phyloP scores from a whole-genome alignment of 805 yeast genomes.

The Metschnikowia lachancei region DNA sequence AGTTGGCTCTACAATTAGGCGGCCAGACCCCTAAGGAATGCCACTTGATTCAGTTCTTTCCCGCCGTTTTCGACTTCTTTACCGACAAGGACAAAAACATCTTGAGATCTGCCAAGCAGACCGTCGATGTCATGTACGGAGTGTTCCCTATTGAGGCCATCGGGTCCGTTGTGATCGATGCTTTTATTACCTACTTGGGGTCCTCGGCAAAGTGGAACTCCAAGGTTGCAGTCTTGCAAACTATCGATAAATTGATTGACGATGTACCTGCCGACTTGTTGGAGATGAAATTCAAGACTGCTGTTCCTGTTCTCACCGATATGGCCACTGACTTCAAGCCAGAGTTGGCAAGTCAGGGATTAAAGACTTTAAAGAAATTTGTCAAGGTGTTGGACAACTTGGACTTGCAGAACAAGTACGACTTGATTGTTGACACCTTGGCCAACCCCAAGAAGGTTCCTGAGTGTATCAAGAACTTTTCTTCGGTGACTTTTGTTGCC shows the following conservation, averaged over 20 bases:
- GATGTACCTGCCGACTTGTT: slow-evolving; percentile 83
- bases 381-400: slow-evolving; percentile 87
- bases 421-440: slow-evolving; percentile 78
- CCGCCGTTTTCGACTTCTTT: slow-evolving; percentile 63
- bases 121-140: slow-evolving; percentile 67
- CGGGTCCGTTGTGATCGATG: slow-evolving; percentile 65
- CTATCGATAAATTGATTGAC: slow-evolving; percentile 70
- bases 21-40: slow-evolving; percentile 75
- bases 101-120: slow-evolving; percentile 78
- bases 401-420: slow-evolving; percentile 84
- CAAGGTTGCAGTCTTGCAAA: slow-evolving; percentile 73
- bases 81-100: slow-evolving; percentile 89
- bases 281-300: slow-evolving; percentile 72
- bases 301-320: slow-evolving; percentile 84
- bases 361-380: slow-evolving; percentile 62
- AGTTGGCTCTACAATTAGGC: slow-evolving; percentile 55
- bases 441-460: slow-evolving; percentile 89
- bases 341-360: slow-evolving; percentile 85
- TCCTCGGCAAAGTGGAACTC: slow-evolving; percentile 93
- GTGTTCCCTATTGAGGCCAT: slow-evolving; percentile 75
- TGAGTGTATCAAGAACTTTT: slow-evolving; percentile 80
- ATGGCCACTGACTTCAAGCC: slow-evolving; percentile 95
- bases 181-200: slow-evolving; percentile 58
- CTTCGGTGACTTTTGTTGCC: slow-evolving; percentile 95
- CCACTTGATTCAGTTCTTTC: slow-evolving; percentile 60